A percentile compares a stretch with the other conserved stretches of the same genome.
Evolutionary conservation across 164 flowering plant species (phyloP).

Genomic region (Tetrastigma voinierianum): DNA sequence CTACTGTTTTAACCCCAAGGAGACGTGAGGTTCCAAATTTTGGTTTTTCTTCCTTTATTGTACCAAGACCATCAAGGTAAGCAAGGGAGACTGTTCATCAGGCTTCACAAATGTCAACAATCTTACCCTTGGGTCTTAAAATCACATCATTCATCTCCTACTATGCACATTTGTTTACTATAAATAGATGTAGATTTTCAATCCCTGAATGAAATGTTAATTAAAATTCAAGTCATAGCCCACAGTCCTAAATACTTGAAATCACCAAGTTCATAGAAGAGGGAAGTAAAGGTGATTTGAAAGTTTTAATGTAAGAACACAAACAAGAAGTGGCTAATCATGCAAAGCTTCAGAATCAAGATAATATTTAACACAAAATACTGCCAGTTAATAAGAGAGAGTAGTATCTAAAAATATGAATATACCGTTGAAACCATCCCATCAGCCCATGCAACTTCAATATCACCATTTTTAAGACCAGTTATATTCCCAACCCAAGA

Average conservation of each 20-base stretch:
- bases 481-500: conserved; percentile 98
- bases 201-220: not conserved
- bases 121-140: not conserved
- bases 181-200: not conserved
- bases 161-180: not conserved
- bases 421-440: conserved; percentile 93
- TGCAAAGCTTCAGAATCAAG: not conserved
- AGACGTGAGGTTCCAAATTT: not conserved
- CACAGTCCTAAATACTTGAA: no score
- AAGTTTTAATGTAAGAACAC: not conserved
- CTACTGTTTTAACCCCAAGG: not conserved
- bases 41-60: not conserved
- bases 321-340: not conserved
- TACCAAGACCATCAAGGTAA: not conserved
- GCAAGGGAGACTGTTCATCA: not conserved
- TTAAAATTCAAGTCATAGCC: not conserved
- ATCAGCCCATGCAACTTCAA: conserved; percentile 98
- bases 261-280: not conserved
- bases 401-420: not conserved
- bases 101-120: not conserved
- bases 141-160: not conserved
- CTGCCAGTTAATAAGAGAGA: not conserved
- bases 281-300: not conserved
- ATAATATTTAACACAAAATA: not conserved
- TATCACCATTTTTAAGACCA: conserved; percentile 88